Conservation (phyloP, 2,329 filamentous ascomycete genomes). For the Diaporthe ilicicola region DNA sequence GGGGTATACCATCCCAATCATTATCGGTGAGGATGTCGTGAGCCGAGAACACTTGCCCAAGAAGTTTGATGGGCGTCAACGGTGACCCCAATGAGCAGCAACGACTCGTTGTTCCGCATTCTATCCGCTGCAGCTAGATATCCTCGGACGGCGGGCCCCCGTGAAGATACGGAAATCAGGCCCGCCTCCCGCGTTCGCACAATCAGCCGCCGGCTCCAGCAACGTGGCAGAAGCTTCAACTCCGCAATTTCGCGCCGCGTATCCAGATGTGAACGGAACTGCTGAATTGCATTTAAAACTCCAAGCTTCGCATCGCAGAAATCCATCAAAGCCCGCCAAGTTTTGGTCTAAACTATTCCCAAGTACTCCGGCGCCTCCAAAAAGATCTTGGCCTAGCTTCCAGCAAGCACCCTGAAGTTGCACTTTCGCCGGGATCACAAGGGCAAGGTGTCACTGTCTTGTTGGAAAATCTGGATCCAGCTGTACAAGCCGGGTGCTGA, state of each 20-base stretch:
- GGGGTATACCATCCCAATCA: neutral
- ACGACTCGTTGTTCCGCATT: neutral
- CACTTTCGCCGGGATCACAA: constrained; percentile 18
- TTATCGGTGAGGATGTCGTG: constrained; percentile 23
- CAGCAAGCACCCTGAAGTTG: constrained; percentile 6
- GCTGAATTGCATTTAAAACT: constrained; percentile 9
- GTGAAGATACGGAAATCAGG: constrained; percentile 27
- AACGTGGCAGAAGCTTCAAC: constrained; percentile 21
- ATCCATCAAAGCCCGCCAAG: neutral
- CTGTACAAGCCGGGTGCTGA: constrained; percentile 22
- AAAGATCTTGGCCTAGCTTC: neutral
- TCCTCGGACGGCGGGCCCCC: constrained; percentile 15
- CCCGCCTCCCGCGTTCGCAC: constrained; percentile 25
- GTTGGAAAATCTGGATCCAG: constrained; percentile 3
- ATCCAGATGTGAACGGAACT: neutral
- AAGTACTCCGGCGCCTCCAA: neutral
- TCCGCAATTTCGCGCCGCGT: constrained; percentile 19
- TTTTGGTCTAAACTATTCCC: neutral
- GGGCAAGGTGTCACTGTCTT: constrained; percentile 15
- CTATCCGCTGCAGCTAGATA: neutral
- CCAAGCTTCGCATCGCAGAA: neutral
- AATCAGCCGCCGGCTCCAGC: constrained; percentile 16
- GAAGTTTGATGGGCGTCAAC: neutral
- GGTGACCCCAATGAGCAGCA: neutral
- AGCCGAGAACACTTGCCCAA: neutral